Conservation (phyloP, 805 yeast genomes). For the Suhomyces vadensis region DNA sequence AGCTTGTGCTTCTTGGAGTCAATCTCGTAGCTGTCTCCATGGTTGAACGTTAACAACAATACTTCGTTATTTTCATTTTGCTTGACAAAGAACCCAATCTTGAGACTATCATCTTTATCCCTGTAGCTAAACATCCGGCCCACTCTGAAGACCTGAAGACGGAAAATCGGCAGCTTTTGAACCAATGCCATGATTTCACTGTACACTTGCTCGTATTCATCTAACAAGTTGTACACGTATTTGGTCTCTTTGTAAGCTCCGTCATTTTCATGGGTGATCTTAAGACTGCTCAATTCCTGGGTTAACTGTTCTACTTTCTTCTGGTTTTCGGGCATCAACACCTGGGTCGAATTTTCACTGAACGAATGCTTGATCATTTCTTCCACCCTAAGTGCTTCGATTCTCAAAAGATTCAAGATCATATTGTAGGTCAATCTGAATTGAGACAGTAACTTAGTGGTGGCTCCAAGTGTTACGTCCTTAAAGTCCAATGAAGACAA, state of each 20-base stretch:
- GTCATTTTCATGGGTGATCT: slow-evolving; percentile 36
- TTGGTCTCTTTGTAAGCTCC: slow-evolving; percentile 45
- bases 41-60: slow-evolving; percentile 47
- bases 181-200: slow-evolving; percentile 49
- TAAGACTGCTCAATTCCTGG: slow-evolving; percentile 42
- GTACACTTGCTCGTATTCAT: slow-evolving; percentile 47
- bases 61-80: slow-evolving; percentile 34
- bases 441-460: slow-evolving; percentile 88
- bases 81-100: slow-evolving; percentile 58
- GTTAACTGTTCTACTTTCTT: slow-evolving; percentile 57
- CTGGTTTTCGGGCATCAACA: slow-evolving; percentile 83
- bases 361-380: slow-evolving; percentile 97
- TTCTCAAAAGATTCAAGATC: slow-evolving; percentile 87
- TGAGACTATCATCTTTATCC: slow-evolving; percentile 42
- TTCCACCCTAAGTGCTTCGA: slow-evolving; percentile 94
- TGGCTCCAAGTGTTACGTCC: slow-evolving; percentile 82
- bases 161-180: slow-evolving; percentile 48
- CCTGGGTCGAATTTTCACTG: slow-evolving; percentile 85
- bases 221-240: slow-evolving; percentile 44
- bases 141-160: slow-evolving; percentile 43
- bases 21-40: slow-evolving; percentile 35
- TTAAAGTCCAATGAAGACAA: slow-evolving; percentile 59
- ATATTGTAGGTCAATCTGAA: slow-evolving; percentile 93
- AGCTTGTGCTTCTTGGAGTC: slow-evolving; percentile 22
- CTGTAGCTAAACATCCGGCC: slow-evolving; percentile 64